Evolutionary conservation across 257 asterid genomes (phyloP).

Genomic region (Pogostemon cablin): DNA sequence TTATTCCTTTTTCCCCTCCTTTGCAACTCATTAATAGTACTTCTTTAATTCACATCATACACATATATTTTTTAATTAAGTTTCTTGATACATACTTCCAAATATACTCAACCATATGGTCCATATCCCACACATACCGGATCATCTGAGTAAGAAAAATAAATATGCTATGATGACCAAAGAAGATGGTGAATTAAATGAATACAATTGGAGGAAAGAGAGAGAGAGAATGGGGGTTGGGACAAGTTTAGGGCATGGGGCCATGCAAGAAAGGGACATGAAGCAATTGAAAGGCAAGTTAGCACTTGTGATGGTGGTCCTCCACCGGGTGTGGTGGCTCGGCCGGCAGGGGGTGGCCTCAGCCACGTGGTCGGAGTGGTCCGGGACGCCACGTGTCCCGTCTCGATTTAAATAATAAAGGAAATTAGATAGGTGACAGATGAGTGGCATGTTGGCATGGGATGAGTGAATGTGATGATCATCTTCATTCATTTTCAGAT

Average conservation of each 20-base stretch:
- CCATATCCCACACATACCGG: not conserved
- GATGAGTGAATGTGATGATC: not conserved
- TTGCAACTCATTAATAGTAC: no score
- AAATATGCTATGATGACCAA: constrained; percentile 19
- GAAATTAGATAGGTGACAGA: constrained; percentile 40
- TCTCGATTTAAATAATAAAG: not conserved
- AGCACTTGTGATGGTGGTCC: constrained; percentile 70
- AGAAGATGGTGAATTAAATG: not conserved
- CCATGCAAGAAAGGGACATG: constrained; percentile 64
- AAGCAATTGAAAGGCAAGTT: constrained; percentile 51
- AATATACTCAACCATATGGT: not conserved
- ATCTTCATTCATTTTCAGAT: not conserved
- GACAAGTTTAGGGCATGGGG: constrained; percentile 54
- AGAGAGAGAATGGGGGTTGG: constrained; percentile 31
- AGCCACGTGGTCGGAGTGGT: constrained; percentile 89
- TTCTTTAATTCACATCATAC: no score
- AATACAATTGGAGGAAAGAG: not conserved
- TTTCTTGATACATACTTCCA: not conserved
- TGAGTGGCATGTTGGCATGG: constrained; percentile 29
- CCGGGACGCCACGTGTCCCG: constrained; percentile 53
- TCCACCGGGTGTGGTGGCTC: constrained; percentile 54
- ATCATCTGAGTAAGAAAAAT: not conserved
- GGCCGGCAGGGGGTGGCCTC: constrained; percentile 70
- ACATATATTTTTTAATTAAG: no score
- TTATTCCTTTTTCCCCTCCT: no score